A percentile compares a stretch with the other conserved stretches of the same genome.
phyloP scores from a whole-genome alignment of 2,329 filamentous ascomycete species.

The Rachicladosporium sp. region DNA sequence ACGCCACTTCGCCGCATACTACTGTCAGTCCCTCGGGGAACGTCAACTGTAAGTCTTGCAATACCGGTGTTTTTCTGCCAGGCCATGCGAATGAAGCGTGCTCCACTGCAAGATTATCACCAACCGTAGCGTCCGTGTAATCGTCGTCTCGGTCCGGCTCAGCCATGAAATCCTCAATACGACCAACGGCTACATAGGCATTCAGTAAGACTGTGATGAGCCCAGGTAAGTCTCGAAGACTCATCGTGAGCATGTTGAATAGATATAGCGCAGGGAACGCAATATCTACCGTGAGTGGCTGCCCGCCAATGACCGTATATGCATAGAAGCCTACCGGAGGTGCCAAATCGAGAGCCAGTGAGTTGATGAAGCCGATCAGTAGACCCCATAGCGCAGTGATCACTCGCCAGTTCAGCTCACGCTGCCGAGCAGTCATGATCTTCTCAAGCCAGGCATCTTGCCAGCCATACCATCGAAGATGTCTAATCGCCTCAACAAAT shows the following conservation, averaged over 20 bases:
- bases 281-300: constrained; percentile 61
- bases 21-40: constrained; percentile 48
- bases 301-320: constrained; percentile 59
- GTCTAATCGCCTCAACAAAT: constrained; percentile 75
- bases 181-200: constrained; percentile 66
- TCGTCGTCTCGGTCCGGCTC: constrained; percentile 57
- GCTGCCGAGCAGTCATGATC: constrained; percentile 55
- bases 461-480: constrained; percentile 74
- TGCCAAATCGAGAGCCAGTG: constrained; percentile 60
- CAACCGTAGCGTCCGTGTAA: constrained; percentile 23
- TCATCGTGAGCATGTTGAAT: constrained; percentile 62
- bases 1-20: constrained; percentile 50
- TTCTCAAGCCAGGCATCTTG: constrained; percentile 60
- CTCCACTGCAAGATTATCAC: constrained; percentile 36
- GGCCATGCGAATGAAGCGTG: constrained; percentile 71
- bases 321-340: constrained; percentile 72
- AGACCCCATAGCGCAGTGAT: constrained; percentile 51
- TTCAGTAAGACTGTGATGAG: constrained; percentile 69
- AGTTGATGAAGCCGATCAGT: constrained; percentile 56
- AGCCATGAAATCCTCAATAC: constrained; percentile 75
- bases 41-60: constrained; percentile 41
- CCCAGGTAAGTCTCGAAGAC: constrained; percentile 60
- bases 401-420: constrained; percentile 54
- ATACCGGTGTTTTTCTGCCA: constrained; percentile 45
- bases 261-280: constrained; percentile 79